A percentile compares a stretch with the other conserved stretches of the same genome.
phyloP scores from a whole-genome alignment of 1,139 yeast genomes.

The Nakaseomyces bracarensis region DNA sequence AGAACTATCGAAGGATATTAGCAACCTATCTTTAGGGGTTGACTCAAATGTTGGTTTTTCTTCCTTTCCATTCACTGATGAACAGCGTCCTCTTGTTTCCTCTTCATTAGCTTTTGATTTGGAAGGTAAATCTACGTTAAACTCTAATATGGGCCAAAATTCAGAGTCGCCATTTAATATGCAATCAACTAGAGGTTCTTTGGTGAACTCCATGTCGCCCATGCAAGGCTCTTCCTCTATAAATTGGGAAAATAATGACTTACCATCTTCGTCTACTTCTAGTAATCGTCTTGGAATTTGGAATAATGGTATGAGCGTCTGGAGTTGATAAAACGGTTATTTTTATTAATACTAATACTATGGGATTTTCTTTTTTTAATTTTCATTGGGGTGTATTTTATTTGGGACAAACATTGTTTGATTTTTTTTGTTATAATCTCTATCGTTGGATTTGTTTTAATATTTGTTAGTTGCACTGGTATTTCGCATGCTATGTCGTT shows the following conservation, averaged over 20 bases:
- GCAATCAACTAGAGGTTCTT: not conserved
- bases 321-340: conserved; percentile 22
- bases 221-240: not conserved
- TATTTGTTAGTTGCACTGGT: not conserved
- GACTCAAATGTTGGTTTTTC: not conserved
- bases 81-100: not conserved
- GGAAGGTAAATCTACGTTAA: not conserved
- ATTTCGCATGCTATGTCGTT: not conserved
- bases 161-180: conserved; percentile 2
- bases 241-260: conserved; percentile 12
- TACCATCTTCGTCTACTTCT: conserved; percentile 20
- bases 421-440: not conserved
- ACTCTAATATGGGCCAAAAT: not conserved
- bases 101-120: conserved; percentile 4
- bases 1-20: not conserved
- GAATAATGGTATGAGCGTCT: conserved; percentile 32
- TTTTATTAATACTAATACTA: not conserved
- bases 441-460: not conserved
- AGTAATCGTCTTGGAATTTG: conserved; percentile 25
- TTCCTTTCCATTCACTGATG: not conserved
- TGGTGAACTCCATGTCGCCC: not conserved
- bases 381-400: conserved; percentile 4
- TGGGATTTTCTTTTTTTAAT: conserved; percentile 4
- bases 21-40: conserved; percentile 1
- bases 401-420: not conserved